These are phyloP conservation scores for Solanum tacnaense DNA, from an alignment of 257 asterid species.

Conservation along the genomic window DNA sequence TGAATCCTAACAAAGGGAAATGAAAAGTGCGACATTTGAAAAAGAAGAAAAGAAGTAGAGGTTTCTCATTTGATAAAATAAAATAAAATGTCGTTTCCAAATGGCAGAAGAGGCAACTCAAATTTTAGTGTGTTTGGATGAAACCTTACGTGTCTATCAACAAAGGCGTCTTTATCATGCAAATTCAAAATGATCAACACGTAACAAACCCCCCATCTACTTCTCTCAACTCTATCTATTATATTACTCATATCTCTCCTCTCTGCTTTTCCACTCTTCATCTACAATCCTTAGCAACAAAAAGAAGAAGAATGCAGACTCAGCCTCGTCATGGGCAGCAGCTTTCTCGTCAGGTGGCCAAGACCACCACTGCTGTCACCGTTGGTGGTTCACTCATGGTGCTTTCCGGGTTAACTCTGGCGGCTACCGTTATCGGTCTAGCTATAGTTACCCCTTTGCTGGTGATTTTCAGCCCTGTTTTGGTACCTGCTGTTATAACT, in stretches of 20 bases:
- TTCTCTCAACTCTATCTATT: neutral
- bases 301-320: neutral
- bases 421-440: conserved; percentile 71
- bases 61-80: neutral
- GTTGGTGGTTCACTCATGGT: conserved; percentile 79
- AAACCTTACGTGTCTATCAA: conserved; percentile 32
- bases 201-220: conserved; percentile 14
- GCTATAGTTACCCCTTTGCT: conserved; percentile 68
- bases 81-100: neutral
- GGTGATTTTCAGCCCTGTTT: conserved; percentile 81
- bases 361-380: conserved; percentile 84
- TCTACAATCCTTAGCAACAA: neutral
- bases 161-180: conserved; percentile 26
- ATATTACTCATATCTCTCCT: neutral
- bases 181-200: conserved; percentile 8
- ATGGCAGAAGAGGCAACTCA: neutral
- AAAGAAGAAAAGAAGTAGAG: neutral
- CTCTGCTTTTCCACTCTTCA: neutral
- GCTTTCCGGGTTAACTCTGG: conserved; percentile 70
- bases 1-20: neutral
- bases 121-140: neutral
- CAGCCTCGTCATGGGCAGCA: conserved; percentile 28
- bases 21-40: neutral
- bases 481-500: conserved; percentile 66
- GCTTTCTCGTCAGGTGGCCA: conserved; percentile 62